Evolutionary conservation across 192 early-diverging fungal genomes (phyloP), one percentile per base, ranked within the genome.

Genomic region (Chytriomyces hyalinus): DNA sequence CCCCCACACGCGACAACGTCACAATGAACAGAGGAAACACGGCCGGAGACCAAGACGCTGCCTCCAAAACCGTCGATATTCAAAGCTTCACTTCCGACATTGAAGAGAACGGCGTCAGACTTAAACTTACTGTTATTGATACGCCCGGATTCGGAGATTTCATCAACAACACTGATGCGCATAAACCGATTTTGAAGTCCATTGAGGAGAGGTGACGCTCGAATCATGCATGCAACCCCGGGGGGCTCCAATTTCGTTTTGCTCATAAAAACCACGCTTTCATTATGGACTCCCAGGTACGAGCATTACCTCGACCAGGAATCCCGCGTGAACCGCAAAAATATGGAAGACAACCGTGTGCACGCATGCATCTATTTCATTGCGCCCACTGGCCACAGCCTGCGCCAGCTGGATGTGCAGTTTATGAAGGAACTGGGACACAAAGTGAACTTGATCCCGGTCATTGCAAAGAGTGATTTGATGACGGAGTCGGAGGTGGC

Each of bases 281-380:
- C 15, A 5, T 17, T 64, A 28, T 64, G 11, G 11, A 17, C 20
- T 67, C 43, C 86, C 65, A 93, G 96, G 81, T 97, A 94, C 81
- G 96, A 98, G 83, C 92, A 93, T 61, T 94, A 94, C 81, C 83
- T 98, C 57, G 94, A 95, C 13, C 95, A 98, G 82, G 88, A 89
- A 74, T 85, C 94, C 80, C 81, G 88, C 46, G 85, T 89, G 53
- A 87, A 86, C 80, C 82, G 88, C 24, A 89, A 89, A 70, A 78
- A 84, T 20, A 84, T 84, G 60, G 79, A 80, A 26, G 86, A 88
- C 80, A 84, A 92, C 80, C 91, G 98, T 60, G 90, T 99, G 47
- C 98, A 99, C 81, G 93, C 94, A 13, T 92, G 97, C 65, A 86
- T 99, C 71, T 99, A 99, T 87, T 99, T 99, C 81, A 98, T 99